These are phyloP conservation scores for Brassica incana DNA, from an alignment of 345 rosid genomes.

Conservation along the genomic window DNA sequence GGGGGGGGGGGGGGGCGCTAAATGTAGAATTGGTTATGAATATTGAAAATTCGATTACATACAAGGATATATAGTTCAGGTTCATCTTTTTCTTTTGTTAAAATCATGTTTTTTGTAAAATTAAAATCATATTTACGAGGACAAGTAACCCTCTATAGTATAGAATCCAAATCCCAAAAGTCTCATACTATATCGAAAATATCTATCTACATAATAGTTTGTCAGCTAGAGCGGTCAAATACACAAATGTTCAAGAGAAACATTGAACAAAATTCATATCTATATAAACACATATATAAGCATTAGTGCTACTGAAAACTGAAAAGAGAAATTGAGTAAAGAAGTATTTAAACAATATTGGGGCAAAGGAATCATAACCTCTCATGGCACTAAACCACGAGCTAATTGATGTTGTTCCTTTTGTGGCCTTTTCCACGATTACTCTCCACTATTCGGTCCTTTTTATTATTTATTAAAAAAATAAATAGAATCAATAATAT, in stretches of 20 bases:
- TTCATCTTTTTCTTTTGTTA: neutral
- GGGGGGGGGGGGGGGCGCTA: neutral
- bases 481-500: slow-evolving; percentile 27
- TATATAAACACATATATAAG: neutral
- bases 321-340: slow-evolving; percentile 13
- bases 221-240: slow-evolving; percentile 12
- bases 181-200: neutral
- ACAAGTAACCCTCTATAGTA: neutral
- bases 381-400: slow-evolving; percentile 48
- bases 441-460: slow-evolving; percentile 18
- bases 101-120: neutral
- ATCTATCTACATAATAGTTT: neutral
- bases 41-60: neutral
- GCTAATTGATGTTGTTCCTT: slow-evolving; percentile 55
- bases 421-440: slow-evolving; percentile 51
- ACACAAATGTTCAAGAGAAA: neutral
- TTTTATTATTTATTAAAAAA: slow-evolving; percentile 13
- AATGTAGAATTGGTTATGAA: neutral
- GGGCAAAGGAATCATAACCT: slow-evolving; percentile 54
- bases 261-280: neutral
- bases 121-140: neutral
- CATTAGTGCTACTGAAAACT: slow-evolving; percentile 22
- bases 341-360: slow-evolving; percentile 24
- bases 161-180: neutral
- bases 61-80: neutral